A percentile compares a stretch with the other conserved stretches of the same genome.
Conservation (phyloP, 768 basidiomycete genomes). For the Sporobolomyces phaffii region DNA sequence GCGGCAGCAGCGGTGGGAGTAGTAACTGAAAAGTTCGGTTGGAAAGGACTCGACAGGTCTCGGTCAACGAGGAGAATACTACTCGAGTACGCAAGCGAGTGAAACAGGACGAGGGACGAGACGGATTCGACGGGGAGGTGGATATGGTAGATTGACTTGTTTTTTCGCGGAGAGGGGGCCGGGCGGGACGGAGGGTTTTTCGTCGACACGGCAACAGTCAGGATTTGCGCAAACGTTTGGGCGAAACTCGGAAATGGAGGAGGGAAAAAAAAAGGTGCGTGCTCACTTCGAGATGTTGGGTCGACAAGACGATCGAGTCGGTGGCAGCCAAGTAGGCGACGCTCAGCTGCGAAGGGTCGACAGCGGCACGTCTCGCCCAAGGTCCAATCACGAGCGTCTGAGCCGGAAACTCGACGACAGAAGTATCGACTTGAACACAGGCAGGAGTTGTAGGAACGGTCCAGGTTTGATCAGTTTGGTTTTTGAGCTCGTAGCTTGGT, state of each 20-base stretch:
- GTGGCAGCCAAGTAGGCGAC: neutral
- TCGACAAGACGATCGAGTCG: neutral
- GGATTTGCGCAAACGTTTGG: too few relatives aligned
- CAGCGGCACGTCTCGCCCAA: neutral
- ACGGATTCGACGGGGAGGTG: neutral
- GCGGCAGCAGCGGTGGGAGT: neutral
- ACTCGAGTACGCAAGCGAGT: neutral
- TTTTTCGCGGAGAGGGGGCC: too few relatives aligned
- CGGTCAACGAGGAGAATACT: neutral
- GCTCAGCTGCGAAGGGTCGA: neutral
- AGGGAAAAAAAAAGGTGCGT: too few relatives aligned
- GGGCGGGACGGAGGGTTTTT: too few relatives aligned
- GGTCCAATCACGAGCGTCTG: neutral
- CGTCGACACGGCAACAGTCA: too few relatives aligned
- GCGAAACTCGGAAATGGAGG: too few relatives aligned
- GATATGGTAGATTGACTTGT: conserved; percentile 1
- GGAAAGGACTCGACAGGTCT: neutral
- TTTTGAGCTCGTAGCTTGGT: too few relatives aligned
- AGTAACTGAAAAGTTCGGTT: neutral
- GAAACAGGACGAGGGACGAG: neutral
- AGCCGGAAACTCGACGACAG: neutral
- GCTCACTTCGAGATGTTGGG: conserved; percentile 12
- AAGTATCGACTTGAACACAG: too few relatives aligned
- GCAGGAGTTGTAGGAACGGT: too few relatives aligned
- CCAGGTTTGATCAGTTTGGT: too few relatives aligned